phyloP scores from a whole-genome alignment of 75 land plant species.

The Pinus tabuliformis region DNA sequence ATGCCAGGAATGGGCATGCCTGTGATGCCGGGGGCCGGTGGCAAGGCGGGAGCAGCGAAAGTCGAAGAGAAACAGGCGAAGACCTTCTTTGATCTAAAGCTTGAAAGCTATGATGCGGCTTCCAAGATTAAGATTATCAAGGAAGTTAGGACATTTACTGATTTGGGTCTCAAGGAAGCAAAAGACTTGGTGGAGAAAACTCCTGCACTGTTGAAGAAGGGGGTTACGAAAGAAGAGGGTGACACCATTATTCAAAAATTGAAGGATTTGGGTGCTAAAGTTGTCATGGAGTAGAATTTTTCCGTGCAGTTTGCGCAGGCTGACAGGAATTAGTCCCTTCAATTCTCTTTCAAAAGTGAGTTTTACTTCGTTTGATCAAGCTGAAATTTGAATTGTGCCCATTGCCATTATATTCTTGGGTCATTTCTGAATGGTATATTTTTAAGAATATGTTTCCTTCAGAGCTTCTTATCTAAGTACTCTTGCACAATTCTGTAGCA shows the following conservation, averaged over 20 bases:
- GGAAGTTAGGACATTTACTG: conserved; percentile 79
- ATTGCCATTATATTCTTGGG: too few species aligned
- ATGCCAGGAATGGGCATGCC: conserved; percentile 60
- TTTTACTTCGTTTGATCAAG: too few species aligned
- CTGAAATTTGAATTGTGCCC: too few species aligned
- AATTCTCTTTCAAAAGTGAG: too few species aligned
- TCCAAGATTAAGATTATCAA: conserved; percentile 85
- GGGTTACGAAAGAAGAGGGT: conserved; percentile 78
- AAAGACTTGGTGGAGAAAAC: conserved; percentile 85
- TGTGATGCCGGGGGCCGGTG: conserved; percentile 6
- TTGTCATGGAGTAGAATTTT: conserved; percentile 50
- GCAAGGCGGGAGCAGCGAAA: conserved; percentile 28
- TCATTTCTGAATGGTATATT: too few species aligned
- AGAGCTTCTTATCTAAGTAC: too few species aligned
- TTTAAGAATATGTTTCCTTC: too few species aligned
- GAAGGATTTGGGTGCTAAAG: conserved; percentile 72
- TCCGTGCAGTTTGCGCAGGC: too few species aligned
- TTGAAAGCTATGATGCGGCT: conserved; percentile 80
- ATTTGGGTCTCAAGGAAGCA: conserved; percentile 88
- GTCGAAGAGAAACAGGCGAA: conserved; percentile 62
- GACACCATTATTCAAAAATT: conserved; percentile 66
- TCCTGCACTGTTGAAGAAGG: conserved; percentile 66
- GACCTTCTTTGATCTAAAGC: conserved; percentile 75
- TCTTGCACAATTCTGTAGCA: too few species aligned
- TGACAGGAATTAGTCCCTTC: too few species aligned